Evolutionary conservation across 768 basidiomycete species (phyloP).

Genomic region (Leccinum longicurvipes): DNA sequence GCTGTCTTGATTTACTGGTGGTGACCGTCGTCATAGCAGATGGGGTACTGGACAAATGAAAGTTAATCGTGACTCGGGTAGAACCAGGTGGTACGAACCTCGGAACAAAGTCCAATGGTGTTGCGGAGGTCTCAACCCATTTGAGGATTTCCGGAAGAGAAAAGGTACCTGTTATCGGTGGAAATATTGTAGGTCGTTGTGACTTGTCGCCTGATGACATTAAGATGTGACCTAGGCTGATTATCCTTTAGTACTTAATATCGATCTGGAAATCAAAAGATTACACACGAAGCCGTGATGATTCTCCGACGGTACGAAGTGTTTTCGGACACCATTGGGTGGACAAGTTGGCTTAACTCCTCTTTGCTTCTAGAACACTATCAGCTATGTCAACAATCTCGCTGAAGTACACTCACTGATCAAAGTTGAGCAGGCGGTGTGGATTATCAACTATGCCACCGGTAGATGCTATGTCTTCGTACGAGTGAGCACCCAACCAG

Average conservation of each 20-base stretch:
- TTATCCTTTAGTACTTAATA: conserved; percentile 1
- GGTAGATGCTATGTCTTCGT: conserved; percentile 34
- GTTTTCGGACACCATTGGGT: background rate
- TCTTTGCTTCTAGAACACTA: conserved; percentile 12
- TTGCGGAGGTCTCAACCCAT: conserved; percentile 39
- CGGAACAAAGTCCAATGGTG: conserved; percentile 45
- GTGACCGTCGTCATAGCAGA: conserved; percentile 30
- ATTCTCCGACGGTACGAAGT: conserved; percentile 10
- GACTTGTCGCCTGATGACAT: conserved; percentile 36
- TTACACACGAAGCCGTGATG: conserved; percentile 40
- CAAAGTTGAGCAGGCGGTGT: conserved; percentile 32
- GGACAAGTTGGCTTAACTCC: conserved; percentile 16
- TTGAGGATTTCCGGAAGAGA: conserved; percentile 41
- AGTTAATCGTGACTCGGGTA: background rate
- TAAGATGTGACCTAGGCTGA: conserved; percentile 62
- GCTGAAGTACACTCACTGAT: conserved; percentile 32
- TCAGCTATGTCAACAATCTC: conserved; percentile 6
- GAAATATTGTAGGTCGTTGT: conserved; percentile 38
- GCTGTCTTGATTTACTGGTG: conserved; percentile 30
- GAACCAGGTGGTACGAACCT: conserved; percentile 36
- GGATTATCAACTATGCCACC: conserved; percentile 38
- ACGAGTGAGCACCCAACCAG: conserved; percentile 44
- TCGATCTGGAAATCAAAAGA: background rate
- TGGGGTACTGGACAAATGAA: conserved; percentile 36
- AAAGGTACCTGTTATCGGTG: conserved; percentile 45